Percentiles rank a stretch among this genome's conserved stretches.
These are phyloP conservation scores for Baorangia bicolor DNA, from an alignment of 768 basidiomycete species.

Conservation along the genomic window DNA sequence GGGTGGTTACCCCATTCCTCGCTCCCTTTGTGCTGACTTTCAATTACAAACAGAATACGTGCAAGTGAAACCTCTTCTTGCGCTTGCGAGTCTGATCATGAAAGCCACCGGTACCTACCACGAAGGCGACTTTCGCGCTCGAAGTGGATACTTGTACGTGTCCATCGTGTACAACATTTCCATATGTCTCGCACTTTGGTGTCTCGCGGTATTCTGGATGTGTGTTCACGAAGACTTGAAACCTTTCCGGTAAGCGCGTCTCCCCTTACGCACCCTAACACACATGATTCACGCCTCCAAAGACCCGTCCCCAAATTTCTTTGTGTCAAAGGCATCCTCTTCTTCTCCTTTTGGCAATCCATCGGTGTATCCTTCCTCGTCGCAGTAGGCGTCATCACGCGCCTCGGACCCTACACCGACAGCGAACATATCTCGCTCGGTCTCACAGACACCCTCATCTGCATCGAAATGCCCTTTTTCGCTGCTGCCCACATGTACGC, in stretches of 20 bases:
- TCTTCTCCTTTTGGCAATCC: conserved; percentile 99
- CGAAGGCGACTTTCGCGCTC: conserved; percentile 82
- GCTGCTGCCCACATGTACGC: conserved; percentile 95
- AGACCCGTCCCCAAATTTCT: conserved; percentile 96
- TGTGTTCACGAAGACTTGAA: conserved; percentile 86
- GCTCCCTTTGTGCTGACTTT: background rate
- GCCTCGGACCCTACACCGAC: conserved; percentile 85
- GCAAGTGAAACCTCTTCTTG: conserved; percentile 90
- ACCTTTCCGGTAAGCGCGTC: conserved; percentile 68
- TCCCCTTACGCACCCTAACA: background rate
- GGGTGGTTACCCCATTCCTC: conserved; percentile 11
- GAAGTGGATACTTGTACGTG: conserved; percentile 90
- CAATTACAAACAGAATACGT: conserved; percentile 77
- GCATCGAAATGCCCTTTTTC: conserved; percentile 97
- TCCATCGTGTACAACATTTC: conserved; percentile 82
- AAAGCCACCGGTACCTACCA: conserved; percentile 86
- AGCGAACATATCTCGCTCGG: conserved; percentile 87
- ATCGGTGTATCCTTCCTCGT: conserved; percentile 86
- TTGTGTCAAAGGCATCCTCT: conserved; percentile 97
- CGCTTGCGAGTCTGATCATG: conserved; percentile 77
- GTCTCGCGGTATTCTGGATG: conserved; percentile 96
- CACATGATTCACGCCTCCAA: background rate
- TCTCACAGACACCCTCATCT: conserved; percentile 88
- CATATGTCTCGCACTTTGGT: conserved; percentile 81
- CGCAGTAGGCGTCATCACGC: conserved; percentile 69